Evolutionary conservation across 306 rosid species (phyloP).

Genomic region (Cucurbita maxima): DNA sequence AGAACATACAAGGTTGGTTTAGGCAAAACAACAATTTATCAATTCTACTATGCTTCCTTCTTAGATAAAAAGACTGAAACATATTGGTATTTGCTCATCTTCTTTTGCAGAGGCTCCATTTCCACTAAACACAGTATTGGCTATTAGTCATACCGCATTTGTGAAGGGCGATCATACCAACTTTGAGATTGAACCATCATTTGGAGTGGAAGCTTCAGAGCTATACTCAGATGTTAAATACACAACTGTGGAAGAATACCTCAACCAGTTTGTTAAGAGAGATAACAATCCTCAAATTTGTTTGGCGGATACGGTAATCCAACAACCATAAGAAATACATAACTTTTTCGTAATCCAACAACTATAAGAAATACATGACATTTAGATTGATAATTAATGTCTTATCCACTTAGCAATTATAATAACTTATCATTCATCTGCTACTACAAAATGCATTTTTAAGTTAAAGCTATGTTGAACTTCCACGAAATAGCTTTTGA

Average conservation of each 20-base stretch:
- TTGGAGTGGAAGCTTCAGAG: conserved; percentile 49
- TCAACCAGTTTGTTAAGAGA: conserved; percentile 31
- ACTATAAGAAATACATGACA: too few relatives aligned
- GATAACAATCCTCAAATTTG: not conserved
- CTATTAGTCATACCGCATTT: conserved; percentile 30
- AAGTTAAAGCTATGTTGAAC: not conserved
- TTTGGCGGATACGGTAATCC: not conserved
- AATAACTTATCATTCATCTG: not conserved
- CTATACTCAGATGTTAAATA: conserved; percentile 52
- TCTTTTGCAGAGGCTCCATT: conserved; percentile 26
- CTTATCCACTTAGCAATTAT: not conserved
- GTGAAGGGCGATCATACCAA: conserved; percentile 41
- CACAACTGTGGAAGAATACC: conserved; percentile 47
- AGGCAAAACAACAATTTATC: not conserved
- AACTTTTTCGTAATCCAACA: too few relatives aligned
- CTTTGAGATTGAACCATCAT: conserved; percentile 40
- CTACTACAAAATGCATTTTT: not conserved
- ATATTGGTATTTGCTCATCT: not conserved
- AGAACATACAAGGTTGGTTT: conserved; percentile 23
- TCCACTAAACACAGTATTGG: conserved; percentile 20
- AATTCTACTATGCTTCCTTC: not conserved
- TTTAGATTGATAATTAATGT: too few relatives aligned
- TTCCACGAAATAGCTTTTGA: not conserved
- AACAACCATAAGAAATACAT: too few relatives aligned
- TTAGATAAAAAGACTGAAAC: not conserved